Evolutionary conservation across 495 filamentous ascomycete species (phyloP).

Genomic region (Bacidia rubella): DNA sequence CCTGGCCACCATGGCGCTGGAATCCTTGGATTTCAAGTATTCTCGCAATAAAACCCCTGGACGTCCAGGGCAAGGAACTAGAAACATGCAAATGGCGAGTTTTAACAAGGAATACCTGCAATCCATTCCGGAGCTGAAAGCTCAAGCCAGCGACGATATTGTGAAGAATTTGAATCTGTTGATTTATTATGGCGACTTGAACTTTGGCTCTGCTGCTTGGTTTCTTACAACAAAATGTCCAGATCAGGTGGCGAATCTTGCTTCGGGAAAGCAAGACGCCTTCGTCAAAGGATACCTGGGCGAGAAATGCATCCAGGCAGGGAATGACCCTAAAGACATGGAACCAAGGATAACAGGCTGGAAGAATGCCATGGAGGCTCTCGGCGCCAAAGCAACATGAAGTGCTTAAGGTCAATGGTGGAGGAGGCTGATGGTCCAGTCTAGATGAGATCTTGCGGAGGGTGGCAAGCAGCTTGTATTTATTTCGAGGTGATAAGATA

Average conservation of each 20-base stretch:
- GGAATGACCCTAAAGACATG: background rate
- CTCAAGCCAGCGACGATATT: slow-evolving; percentile 21
- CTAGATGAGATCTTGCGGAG: slow-evolving; percentile 41
- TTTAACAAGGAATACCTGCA: slow-evolving; percentile 49
- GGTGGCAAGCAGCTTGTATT: slow-evolving; percentile 43
- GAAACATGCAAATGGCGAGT: slow-evolving; percentile 31
- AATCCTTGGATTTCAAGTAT: slow-evolving; percentile 54
- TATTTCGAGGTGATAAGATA: slow-evolving; percentile 29
- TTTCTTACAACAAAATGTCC: slow-evolving; percentile 55
- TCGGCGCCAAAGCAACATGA: slow-evolving; percentile 19
- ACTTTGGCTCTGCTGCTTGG: slow-evolving; percentile 67
- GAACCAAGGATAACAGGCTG: too few relatives aligned
- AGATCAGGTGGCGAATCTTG: slow-evolving; percentile 29
- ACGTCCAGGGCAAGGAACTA: slow-evolving; percentile 55
- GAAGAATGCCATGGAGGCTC: slow-evolving; percentile 28
- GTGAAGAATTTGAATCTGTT: slow-evolving; percentile 43
- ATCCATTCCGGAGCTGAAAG: slow-evolving; percentile 36
- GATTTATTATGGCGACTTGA: slow-evolving; percentile 39
- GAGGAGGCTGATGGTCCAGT: slow-evolving; percentile 56
- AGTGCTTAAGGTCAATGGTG: slow-evolving; percentile 23
- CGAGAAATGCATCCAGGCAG: slow-evolving; percentile 18
- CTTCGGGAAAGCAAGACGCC: slow-evolving; percentile 37
- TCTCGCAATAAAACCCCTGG: slow-evolving; percentile 52
- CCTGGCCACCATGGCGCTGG: slow-evolving; percentile 50
- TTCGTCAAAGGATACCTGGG: slow-evolving; percentile 52